Evolutionary conservation across 257 asterid species (phyloP).

Genomic region (Solanum virginianum): DNA sequence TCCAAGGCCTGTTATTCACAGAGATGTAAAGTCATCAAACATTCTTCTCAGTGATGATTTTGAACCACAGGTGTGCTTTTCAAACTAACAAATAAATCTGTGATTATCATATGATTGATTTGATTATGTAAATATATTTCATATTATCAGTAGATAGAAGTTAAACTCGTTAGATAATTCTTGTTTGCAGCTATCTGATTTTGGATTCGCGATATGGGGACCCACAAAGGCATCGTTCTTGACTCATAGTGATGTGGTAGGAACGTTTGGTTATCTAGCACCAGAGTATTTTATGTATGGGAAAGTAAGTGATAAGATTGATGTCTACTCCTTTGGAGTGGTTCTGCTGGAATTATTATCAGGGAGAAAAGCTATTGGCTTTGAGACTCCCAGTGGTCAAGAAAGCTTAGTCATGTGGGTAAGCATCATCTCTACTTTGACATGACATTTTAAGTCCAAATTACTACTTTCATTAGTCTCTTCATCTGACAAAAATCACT

Average conservation of each 20-base stretch:
- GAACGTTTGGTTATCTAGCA: conserved; percentile 96
- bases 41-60: conserved; percentile 59
- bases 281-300: conserved; percentile 99
- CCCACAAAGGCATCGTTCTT: conserved; percentile 51
- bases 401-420: conserved; percentile 95
- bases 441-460: not conserved
- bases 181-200: conserved; percentile 57
- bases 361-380: conserved; percentile 74
- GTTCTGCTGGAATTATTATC: conserved; percentile 82
- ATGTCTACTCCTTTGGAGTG: conserved; percentile 90
- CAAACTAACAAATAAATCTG: not conserved
- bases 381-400: conserved; percentile 48
- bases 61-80: conserved; percentile 55
- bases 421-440: conserved; percentile 15
- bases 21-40: conserved; percentile 85
- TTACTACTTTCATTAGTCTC: not conserved
- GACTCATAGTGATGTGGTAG: conserved; percentile 71
- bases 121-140: not conserved
- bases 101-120: not conserved
- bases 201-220: conserved; percentile 89
- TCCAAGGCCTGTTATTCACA: conserved; percentile 60
- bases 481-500: not conserved
- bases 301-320: conserved; percentile 85
- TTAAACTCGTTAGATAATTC: not conserved
- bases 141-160: not conserved